Evolutionary conservation across 2,329 filamentous ascomycete genomes (phyloP).

Genomic region (Aureobasidium leucospermi): DNA sequence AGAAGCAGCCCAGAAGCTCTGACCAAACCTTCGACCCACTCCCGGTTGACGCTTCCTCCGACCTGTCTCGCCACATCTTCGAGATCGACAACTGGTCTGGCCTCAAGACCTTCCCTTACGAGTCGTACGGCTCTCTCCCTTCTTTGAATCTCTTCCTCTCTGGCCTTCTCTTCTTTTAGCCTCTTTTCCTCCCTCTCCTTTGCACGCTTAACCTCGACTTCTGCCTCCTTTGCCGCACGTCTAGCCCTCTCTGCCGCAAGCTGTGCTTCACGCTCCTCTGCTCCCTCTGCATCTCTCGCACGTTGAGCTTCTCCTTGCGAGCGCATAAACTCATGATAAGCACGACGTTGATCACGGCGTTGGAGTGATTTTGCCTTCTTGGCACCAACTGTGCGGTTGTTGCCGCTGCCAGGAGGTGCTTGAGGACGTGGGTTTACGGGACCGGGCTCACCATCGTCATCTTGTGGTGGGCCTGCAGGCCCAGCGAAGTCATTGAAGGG

Average conservation of each 20-base stretch:
- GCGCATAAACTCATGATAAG: constrained; percentile 44
- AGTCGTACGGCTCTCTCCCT: constrained; percentile 26
- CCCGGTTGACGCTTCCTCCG: constrained; percentile 31
- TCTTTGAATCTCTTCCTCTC: constrained; percentile 31
- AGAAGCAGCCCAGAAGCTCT: constrained; percentile 32
- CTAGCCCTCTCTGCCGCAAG: constrained; percentile 34
- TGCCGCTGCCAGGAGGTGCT: constrained; percentile 11
- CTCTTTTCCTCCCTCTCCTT: constrained; percentile 33
- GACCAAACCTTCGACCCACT: constrained; percentile 39
- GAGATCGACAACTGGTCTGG: constrained; percentile 28
- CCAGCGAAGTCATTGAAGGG: neutral
- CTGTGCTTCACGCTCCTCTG: constrained; percentile 38
- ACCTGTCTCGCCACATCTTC: constrained; percentile 34
- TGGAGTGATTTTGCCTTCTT: constrained; percentile 45
- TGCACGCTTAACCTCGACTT: constrained; percentile 34
- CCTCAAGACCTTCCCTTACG: constrained; percentile 26
- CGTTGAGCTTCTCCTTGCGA: constrained; percentile 41
- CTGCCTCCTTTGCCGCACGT: constrained; percentile 35
- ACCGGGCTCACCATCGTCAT: constrained; percentile 23
- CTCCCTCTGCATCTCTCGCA: constrained; percentile 34
- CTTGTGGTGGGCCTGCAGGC: neutral
- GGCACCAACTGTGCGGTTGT: constrained; percentile 32
- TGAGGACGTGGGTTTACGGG: constrained; percentile 25
- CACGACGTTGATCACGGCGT: constrained; percentile 34
- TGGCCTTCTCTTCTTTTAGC: constrained; percentile 31